These are phyloP conservation scores for Colletotrichum zoysiae DNA, from an alignment of 2,329 filamentous ascomycete genomes.

Conservation along the genomic window DNA sequence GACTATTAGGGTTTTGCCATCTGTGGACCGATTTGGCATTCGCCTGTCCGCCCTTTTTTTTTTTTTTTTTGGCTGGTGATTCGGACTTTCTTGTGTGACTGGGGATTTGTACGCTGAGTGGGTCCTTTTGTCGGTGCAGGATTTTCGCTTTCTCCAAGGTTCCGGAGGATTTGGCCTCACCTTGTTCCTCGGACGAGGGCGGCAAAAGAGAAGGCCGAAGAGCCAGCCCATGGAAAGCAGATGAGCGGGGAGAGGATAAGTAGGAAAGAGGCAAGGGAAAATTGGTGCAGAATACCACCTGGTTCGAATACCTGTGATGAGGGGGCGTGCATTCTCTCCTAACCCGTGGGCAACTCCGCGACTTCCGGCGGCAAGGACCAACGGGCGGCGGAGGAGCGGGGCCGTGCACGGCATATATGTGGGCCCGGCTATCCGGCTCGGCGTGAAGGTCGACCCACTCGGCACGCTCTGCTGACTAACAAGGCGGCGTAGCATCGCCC, in stretches of 20 bases:
- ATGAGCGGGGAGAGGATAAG: no score
- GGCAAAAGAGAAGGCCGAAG: not conserved
- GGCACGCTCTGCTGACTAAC: not conserved
- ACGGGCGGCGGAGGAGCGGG: not conserved
- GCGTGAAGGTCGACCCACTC: not conserved
- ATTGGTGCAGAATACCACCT: no score
- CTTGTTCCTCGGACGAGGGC: no score
- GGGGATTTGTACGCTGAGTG: not conserved
- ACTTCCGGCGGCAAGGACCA: not conserved
- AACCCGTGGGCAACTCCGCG: not conserved
- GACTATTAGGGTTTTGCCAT: not conserved
- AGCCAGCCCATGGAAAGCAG: no score
- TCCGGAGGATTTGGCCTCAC: not conserved
- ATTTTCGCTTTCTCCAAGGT: not conserved
- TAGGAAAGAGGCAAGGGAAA: not conserved
- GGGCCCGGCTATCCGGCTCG: not conserved
- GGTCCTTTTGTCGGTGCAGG: constrained; percentile 2
- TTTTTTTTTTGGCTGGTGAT: no score
- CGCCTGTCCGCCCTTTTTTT: no score
- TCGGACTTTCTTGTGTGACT: no score
- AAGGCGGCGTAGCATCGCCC: no score
- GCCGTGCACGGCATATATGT: not conserved
- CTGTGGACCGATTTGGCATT: not conserved
- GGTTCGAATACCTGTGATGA: no score
- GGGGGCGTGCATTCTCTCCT: not conserved